Percentiles rank a stretch among this genome's conserved stretches.
Evolutionary conservation across 495 filamentous ascomycete species (phyloP).

Genomic region (Lasiosphaeria ovina): DNA sequence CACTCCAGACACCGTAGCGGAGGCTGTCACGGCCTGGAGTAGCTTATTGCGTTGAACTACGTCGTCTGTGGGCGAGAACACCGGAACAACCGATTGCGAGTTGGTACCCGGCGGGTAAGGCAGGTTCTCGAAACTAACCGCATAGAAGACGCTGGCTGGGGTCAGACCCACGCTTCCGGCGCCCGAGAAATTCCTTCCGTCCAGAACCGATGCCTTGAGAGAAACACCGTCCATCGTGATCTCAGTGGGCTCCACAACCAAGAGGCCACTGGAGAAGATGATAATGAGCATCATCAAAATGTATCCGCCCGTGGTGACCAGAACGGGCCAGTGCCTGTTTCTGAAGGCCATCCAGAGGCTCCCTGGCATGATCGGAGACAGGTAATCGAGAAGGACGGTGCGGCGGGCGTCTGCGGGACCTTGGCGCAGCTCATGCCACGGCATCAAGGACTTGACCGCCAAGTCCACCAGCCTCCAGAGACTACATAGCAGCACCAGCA

Average conservation of each 20-base stretch:
- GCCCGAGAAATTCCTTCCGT: no score
- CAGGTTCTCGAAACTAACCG: no score
- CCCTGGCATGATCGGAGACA: neutral
- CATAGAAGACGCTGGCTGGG: no score
- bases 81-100: no score
- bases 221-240: neutral
- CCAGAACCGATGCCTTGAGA: no score
- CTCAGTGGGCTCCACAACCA: neutral
- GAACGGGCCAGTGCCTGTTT: neutral
- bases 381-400: neutral
- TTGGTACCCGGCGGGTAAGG: no score
- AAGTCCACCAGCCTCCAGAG: constrained; percentile 1
- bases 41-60: no score
- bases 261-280: neutral
- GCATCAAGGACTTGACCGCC: neutral
- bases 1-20: no score
- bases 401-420: neutral
- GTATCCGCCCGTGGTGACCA: neutral
- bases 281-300: neutral
- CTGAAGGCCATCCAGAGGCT: neutral
- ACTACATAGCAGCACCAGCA: neutral
- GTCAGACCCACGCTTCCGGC: no score
- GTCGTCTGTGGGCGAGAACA: no score
- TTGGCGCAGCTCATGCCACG: neutral
- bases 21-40: no score